Conservation (phyloP, 164 flowering plant species). For the Umbellularia californica region DNA sequence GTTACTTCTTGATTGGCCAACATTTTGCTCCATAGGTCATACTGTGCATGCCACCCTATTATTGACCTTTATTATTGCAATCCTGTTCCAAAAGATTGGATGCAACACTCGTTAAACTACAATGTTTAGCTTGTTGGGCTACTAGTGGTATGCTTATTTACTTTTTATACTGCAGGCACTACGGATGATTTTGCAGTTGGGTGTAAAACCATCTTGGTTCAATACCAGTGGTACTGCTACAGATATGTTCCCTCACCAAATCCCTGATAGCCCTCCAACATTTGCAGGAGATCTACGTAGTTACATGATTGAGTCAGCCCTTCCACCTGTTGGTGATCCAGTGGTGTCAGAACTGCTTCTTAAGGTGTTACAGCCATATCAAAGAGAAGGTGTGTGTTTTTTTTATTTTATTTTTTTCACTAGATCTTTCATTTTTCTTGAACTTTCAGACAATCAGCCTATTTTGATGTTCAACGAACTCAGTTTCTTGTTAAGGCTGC, state of each 20-base stretch:
- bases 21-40: too few relatives aligned
- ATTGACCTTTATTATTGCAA: too few relatives aligned
- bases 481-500: constrained; percentile 49
- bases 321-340: constrained; percentile 71
- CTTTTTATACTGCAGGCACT: constrained; percentile 55
- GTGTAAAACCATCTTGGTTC: constrained; percentile 95
- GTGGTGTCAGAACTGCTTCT: constrained; percentile 95
- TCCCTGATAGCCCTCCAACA: constrained; percentile 37
- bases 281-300: constrained; percentile 73
- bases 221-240: constrained; percentile 37
- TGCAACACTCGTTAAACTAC: not conserved
- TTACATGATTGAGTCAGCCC: constrained; percentile 66
- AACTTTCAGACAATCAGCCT: constrained; percentile 1
- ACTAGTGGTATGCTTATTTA: not conserved
- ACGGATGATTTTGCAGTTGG: constrained; percentile 89
- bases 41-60: too few relatives aligned
- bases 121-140: not conserved
- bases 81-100: not conserved
- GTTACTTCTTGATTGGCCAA: too few relatives aligned
- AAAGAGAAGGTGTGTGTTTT: constrained; percentile 62
- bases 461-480: constrained; percentile 12
- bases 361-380: constrained; percentile 91
- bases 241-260: constrained; percentile 34
- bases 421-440: not conserved
- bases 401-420: not conserved